Conservation (phyloP, 768 basidiomycete species). For the Lentinula sp. region DNA sequence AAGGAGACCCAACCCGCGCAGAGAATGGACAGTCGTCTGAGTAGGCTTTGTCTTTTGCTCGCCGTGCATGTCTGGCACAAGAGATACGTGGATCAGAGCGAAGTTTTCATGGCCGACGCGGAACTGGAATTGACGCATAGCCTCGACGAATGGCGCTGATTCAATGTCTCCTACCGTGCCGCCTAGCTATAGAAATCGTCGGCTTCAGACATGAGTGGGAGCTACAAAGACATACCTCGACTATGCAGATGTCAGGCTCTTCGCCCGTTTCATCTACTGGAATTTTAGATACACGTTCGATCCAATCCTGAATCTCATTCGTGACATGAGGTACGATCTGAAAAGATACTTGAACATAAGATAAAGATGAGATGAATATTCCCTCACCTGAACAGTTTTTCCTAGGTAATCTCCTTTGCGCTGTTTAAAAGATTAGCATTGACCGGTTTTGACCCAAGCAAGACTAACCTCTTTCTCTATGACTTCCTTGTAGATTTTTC, state of each 20-base stretch:
- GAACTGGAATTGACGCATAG: constrained; percentile 99
- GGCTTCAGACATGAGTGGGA: not conserved
- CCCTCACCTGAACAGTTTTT: constrained; percentile 86
- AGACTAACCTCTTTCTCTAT: constrained; percentile 89
- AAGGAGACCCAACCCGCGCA: constrained; percentile 86
- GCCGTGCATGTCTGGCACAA: constrained; percentile 98
- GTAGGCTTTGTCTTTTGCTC: constrained; percentile 99
- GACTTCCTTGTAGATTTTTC: constrained; percentile 95
- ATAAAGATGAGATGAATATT: not conserved
- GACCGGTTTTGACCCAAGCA: not conserved
- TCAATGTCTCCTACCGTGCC: constrained; percentile 99
- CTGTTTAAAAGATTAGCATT: constrained; percentile 26
- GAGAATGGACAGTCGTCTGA: constrained; percentile 91
- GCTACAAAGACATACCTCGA: constrained; percentile 57
- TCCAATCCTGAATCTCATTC: constrained; percentile 98
- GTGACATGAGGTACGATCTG: constrained; percentile 96
- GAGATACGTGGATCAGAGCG: constrained; percentile 92
- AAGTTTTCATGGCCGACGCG: constrained; percentile 96
- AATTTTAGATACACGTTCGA: constrained; percentile 88
- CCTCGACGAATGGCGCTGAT: constrained; percentile 96
- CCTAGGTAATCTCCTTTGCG: constrained; percentile 87
- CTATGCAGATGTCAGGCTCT: constrained; percentile 93
- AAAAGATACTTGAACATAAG: not conserved
- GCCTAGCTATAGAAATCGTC: constrained; percentile 62
- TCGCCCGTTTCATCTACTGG: constrained; percentile 93